Conservation (phyloP, 306 rosid species). For the Pyrus pyrifolia region DNA sequence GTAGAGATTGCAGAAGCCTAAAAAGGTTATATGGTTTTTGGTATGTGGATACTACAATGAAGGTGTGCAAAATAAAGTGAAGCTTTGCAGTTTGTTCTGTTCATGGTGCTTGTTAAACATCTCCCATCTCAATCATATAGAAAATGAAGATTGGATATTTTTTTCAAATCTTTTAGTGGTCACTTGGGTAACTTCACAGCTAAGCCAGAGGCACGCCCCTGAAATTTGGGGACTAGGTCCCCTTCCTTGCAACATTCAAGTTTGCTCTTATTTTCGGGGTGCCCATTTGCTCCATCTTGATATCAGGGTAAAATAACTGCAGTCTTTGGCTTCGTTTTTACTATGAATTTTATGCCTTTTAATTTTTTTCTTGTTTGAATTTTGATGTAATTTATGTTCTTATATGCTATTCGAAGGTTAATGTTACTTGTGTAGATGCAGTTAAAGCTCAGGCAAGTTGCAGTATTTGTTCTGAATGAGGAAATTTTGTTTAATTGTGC, state of each 20-base stretch:
- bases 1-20: conserved; percentile 18
- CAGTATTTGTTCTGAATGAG: background rate
- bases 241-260: background rate
- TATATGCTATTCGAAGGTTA: background rate
- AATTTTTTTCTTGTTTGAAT: background rate
- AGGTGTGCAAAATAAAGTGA: background rate
- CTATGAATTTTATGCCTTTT: background rate
- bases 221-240: background rate
- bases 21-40: background rate
- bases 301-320: background rate
- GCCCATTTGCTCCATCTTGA: background rate
- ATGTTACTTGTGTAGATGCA: background rate
- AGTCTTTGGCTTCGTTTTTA: background rate
- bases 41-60: background rate
- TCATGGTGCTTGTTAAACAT: background rate
- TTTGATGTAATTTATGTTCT: background rate
- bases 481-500: background rate
- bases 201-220: background rate
- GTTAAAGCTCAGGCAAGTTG: background rate
- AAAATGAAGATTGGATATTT: background rate
- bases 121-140: background rate
- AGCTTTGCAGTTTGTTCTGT: background rate
- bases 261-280: background rate
- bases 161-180: background rate
- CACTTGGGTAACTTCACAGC: background rate